Base-by-base conservation (phyloP, 768 basidiomycete genomes). In the Phanerochaete sordida region DNA sequence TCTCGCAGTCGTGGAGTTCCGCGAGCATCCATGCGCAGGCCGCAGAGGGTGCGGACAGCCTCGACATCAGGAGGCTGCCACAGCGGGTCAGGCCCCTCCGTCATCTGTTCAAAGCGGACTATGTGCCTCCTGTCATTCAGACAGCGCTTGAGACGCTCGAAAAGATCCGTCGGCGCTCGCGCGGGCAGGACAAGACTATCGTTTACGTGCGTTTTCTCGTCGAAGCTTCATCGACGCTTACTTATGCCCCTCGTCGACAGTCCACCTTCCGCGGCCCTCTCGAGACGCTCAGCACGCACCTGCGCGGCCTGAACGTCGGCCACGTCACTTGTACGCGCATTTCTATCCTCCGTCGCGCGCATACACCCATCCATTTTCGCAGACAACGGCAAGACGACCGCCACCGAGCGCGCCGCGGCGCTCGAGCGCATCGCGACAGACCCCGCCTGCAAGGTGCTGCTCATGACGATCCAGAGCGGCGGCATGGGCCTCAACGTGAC, bases 401-500 rank as follows among this genome's bases (percentile, higher is more conserved):
- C n/a, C n/a, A n/a, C n/a, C n/a, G n/a, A n/a, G n/a, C n/a, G n/a
- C n/a, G n/a, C n/a, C n/a, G n/a, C n/a, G n/a, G n/a, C n/a, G n/a
- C n/a, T n/a, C n/a, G n/a, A n/a, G n/a, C n/a, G n/a, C n/a, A n/a
- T n/a, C n/a, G n/a, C n/a, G n/a, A n/a, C n/a, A n/a, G n/a, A n/a
- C n/a, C n/a, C n/a, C n/a, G n/a, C n/a, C 19, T 62, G 57, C 39
- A 55, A 26, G 21, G 58, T 62, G 9, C 47, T 62, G 19, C 48
- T 58, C 16, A 62, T 62, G 62, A 54, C 62, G 2, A 43, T 62
- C 27, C 35, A 54, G 45, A 39, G 44, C 15, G 62, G 62, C 27
- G 33, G 57, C 9, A 35, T 28, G 56, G 63, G 63, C 24, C 59
- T 64, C n/a, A 61, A 64, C 43, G 53, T 64, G 12, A 61, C 60